Conservation (phyloP, 2,329 filamentous ascomycete genomes). For the Epichloe scottii region DNA sequence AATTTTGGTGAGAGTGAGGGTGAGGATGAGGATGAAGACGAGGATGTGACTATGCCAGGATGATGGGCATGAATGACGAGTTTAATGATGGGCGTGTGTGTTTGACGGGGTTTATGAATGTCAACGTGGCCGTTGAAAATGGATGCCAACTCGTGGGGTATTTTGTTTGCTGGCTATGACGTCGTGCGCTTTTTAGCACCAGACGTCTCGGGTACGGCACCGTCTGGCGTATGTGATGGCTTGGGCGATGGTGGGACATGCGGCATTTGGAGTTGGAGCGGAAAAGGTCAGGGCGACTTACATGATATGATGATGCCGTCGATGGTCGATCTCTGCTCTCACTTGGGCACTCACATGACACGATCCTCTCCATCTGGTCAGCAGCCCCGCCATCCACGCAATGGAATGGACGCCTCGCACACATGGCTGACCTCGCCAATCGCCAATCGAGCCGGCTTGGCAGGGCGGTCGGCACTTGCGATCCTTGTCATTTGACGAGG, state of each 20-base stretch:
- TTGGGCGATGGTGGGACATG: too few relatives aligned
- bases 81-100: background rate
- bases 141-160: too few relatives aligned
- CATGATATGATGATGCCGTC: too few relatives aligned
- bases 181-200: background rate
- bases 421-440: background rate
- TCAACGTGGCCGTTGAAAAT: too few relatives aligned
- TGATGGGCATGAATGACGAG: background rate
- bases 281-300: too few relatives aligned
- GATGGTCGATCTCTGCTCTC: too few relatives aligned
- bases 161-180: background rate
- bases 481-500: background rate
- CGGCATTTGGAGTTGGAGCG: too few relatives aligned
- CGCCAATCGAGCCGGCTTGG: background rate
- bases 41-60: background rate
- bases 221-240: background rate
- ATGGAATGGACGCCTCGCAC: background rate
- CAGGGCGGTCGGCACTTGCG: background rate
- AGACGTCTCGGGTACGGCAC: background rate
- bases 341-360: background rate
- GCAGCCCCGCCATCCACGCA: too few relatives aligned
- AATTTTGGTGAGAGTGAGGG: background rate
- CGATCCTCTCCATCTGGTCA: too few relatives aligned
- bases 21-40: too few relatives aligned
- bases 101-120: too few relatives aligned